Percentiles rank a stretch among this genome's conserved stretches.
These are phyloP conservation scores for Rhodotorula mucilaginosa DNA, from an alignment of 1,284 basidiomycete genomes.

Conservation along the genomic window DNA sequence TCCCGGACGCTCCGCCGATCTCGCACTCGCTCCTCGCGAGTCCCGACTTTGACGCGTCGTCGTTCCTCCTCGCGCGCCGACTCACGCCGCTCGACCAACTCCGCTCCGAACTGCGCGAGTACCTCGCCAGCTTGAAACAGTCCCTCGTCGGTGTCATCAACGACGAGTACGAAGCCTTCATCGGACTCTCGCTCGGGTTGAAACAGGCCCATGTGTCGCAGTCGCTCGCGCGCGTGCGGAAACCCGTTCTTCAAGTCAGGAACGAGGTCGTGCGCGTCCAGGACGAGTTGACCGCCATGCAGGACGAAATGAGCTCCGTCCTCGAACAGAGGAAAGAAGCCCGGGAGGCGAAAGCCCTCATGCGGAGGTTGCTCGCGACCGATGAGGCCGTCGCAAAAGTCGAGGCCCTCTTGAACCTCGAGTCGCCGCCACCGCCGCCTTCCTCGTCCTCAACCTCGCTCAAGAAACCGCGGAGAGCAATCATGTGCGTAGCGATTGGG, in stretches of 20 bases:
- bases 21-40: conserved; percentile 19
- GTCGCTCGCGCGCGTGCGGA: conserved; percentile 33
- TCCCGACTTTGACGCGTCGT: conserved; percentile 25
- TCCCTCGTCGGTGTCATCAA: conserved; percentile 94
- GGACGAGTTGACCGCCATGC: conserved; percentile 51
- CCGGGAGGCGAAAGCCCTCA: conserved; percentile 72
- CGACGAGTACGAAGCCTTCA: conserved; percentile 96
- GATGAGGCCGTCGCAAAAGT: conserved; percentile 44
- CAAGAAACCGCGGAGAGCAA: conserved; percentile 4
- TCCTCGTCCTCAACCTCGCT: neutral
- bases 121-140: conserved; percentile 77
- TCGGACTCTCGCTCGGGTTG: conserved; percentile 60
- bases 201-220: conserved; percentile 34
- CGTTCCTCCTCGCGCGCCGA: conserved; percentile 34
- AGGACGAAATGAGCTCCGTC: conserved; percentile 72
- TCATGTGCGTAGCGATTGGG: conserved; percentile 5
- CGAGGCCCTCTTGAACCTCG: conserved; percentile 39
- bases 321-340: conserved; percentile 68
- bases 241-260: conserved; percentile 54
- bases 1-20: conserved; percentile 24
- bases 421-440: neutral
- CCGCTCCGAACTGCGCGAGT: conserved; percentile 67
- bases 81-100: conserved; percentile 37
- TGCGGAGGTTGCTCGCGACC: conserved; percentile 40
- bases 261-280: conserved; percentile 62